A percentile compares a stretch with the other conserved stretches of the same genome.
Conservation (phyloP, 768 basidiomycete species). For the Leccinum olivaceopallidum region DNA sequence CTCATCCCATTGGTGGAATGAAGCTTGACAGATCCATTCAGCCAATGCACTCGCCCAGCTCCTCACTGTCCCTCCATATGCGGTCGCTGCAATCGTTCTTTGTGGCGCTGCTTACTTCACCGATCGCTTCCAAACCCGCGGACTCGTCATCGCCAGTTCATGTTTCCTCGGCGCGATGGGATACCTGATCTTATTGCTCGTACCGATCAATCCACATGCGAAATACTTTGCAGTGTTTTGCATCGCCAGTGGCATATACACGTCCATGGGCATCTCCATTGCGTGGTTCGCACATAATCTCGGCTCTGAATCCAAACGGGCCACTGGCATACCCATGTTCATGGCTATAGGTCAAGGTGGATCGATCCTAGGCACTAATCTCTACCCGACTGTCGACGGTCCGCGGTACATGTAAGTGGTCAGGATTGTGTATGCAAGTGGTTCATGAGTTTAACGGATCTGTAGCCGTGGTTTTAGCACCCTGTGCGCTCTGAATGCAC, state of each 20-base stretch:
- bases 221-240: constrained; percentile 80
- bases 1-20: neutral
- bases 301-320: constrained; percentile 76
- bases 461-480: constrained; percentile 56
- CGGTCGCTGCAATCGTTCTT: constrained; percentile 65
- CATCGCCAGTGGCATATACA: constrained; percentile 76
- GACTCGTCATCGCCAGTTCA: constrained; percentile 35
- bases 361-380: constrained; percentile 71
- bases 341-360: constrained; percentile 82
- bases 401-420: constrained; percentile 62
- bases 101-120: constrained; percentile 58
- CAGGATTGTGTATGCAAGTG: neutral
- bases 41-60: constrained; percentile 51
- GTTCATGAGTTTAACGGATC: neutral
- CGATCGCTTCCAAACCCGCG: constrained; percentile 65
- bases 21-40: neutral
- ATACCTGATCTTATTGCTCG: constrained; percentile 62
- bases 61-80: constrained; percentile 82
- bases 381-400: constrained; percentile 64
- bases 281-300: constrained; percentile 83
- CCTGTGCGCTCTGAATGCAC: constrained; percentile 34
- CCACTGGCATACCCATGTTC: constrained; percentile 74
- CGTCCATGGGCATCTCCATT: constrained; percentile 69
- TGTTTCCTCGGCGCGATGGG: constrained; percentile 39
- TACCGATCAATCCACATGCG: constrained; percentile 54